Evolutionary conservation across 805 yeast genomes (phyloP).

Genomic region (Candida stauntonica): DNA sequence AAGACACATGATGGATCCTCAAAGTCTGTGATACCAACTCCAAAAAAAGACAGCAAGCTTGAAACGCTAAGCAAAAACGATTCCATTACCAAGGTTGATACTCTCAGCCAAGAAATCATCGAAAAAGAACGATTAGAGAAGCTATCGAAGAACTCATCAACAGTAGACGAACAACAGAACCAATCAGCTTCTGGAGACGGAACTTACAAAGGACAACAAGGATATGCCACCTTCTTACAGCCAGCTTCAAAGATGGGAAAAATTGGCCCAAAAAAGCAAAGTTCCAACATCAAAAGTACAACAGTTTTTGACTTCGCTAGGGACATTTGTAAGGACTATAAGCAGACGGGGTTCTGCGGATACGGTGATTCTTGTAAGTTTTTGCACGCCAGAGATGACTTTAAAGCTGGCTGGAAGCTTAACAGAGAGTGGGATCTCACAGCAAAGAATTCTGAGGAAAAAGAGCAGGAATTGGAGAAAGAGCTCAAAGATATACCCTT

Average conservation of each 20-base stretch:
- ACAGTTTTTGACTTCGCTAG: conserved; percentile 83
- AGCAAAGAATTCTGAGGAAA: conserved; percentile 19
- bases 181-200: conserved; percentile 22
- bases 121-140: conserved; percentile 12
- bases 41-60: conserved; percentile 1
- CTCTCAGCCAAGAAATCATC: conserved; percentile 20
- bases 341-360: conserved; percentile 92
- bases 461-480: conserved; percentile 25
- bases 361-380: conserved; percentile 97
- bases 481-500: conserved; percentile 42
- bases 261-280: conserved; percentile 37
- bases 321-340: conserved; percentile 89
- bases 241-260: conserved; percentile 23
- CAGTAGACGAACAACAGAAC: too few species aligned
- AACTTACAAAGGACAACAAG: conserved; percentile 28
- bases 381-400: conserved; percentile 84
- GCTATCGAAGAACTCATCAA: neutral
- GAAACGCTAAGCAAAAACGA: conserved; percentile 18
- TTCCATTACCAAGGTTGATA: conserved; percentile 25
- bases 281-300: conserved; percentile 54
- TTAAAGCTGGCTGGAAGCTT: conserved; percentile 62
- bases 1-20: too few species aligned
- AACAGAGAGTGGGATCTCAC: conserved; percentile 64
- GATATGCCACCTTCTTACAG: conserved; percentile 25
- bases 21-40: too few species aligned